Evolutionary conservation across 108 stramenopile species (phyloP), one percentile per base, ranked within the genome.

Genomic region (Pseudonitzschia multistriata): DNA sequence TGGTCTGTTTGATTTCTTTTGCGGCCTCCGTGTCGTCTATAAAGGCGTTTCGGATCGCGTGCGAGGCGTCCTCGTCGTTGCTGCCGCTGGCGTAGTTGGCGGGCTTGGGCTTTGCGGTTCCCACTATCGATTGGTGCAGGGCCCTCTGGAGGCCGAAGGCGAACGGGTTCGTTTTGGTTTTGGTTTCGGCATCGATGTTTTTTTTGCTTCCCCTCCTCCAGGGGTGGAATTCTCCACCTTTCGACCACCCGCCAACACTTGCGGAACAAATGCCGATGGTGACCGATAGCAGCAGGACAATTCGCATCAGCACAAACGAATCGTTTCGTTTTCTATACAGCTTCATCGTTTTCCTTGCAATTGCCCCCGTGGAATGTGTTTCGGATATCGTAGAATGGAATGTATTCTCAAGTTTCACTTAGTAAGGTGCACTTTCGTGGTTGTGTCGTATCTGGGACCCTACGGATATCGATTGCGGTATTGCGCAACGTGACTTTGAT

Each of bases 21-120:
- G 57, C 57, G 13, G 33, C 27, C 2, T 59, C 57, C 13, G 29
- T 11, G n/a, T 59, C 28, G 29, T 59, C 57, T 59, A 59, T 59
- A 59, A 59, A 59, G 33, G 57, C 57, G 34, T 17, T 35, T 35
- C 57, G 25, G 29, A 67, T 67, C 19, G 76, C 79, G 24, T 59
- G 72, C 25, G 68, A 67, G 56, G 71, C 79, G 24, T 77, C 78
- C 11, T 70, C 76, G 39, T 36, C 33, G 6, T 72, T 68, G 70
- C 10, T 21, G 34, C 42, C 14, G 29, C 54, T 27, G 29, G 14
- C 29, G 0, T 17, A 11, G 13, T 55, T 55, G 29, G 22, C 27
- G 24, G 24, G 14, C 54, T 27, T 27, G 0, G n/a, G 27, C 33
- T 36, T 62, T 21, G 61, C 34, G 33, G 22, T 64, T 13, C 33